Base-by-base conservation (phyloP, 1,139 yeast genomes). In the Candida albicans region DNA sequence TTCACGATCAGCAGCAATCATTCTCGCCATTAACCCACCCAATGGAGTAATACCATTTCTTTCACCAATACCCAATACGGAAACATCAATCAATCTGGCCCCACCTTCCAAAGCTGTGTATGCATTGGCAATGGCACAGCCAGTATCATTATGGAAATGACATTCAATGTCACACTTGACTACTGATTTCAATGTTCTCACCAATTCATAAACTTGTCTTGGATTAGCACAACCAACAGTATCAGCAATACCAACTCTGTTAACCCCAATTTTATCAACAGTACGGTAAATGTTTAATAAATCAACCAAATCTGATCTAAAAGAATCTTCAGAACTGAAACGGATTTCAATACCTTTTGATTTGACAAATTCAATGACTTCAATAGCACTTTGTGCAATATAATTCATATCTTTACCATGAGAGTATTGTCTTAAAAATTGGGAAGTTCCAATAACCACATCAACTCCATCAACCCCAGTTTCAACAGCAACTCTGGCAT, bases 221-320 rank as follows among this genome's bases (percentile, higher is more conserved):
- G 99, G 99, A 75, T 91, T 93, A 51, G 99, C 99, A 67, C 98
- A 88, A 41, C 99, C 99, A 50, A 93, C 98, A 39, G 99, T 93
- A 70, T 93, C 99, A 51, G 99, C 98, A 72, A 93, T 93, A 77
- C 99, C 99, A 44, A 93, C 97, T 73, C 99, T 85, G 77, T 93
- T 90, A 46, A 93, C 98, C 61, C 99, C 99, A 57, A 93, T 90
- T 77, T 90, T 88, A 75, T 88, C 96, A 51, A 93, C 99, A 28
- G 98, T 90, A 70, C 93, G 87, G 76, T 93, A 93, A 59, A 93
- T 93, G 75, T 93, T 91, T 58, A 93, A 80, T 64, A 93, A 77
- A 64, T 93, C 99, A 46, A 93, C 98, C 54, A 93, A 81, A 67
- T 93, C 99, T 38, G 96, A 87, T 75, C 99, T 85, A 80, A 93